Evolutionary conservation across 2,329 filamentous ascomycete genomes (phyloP), one percentile per base, ranked within the genome.

Genomic region (Sclerotinia borealis): DNA sequence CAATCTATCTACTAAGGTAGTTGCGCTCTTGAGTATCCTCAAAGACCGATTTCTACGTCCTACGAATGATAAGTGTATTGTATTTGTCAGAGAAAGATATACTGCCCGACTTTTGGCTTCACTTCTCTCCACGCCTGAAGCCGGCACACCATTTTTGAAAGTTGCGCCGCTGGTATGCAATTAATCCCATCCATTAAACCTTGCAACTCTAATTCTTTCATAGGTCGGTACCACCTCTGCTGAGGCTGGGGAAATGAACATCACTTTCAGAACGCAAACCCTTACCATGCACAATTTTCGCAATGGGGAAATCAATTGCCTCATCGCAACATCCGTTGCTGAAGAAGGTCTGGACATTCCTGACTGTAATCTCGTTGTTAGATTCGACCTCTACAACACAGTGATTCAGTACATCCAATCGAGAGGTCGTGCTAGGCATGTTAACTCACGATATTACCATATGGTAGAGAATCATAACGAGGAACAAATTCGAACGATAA

Each of bases 351-450:
- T 89, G 15, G 86, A 89, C 68, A 83, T 89, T 54, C 86, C 86
- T 0, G 84, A 87, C 62, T 89, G 86, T 73, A 88, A 89, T 67
- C 73, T 88, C 1, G 79, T 89, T 36, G 80, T 90, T 64, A 78
- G 93, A 2, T 99, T 97, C 71, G 92, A 98, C 72, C 82, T 96
- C 2, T 96, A 92, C 76, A 81, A 83, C 13, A 97, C 93, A 0
- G 86, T 96, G 75, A 98, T 98, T 59, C 91, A 96, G 72, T 98
- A 97, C 73, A 87, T 98, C 25, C 95, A 99, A 75, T 97, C 93
- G 17, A 85, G 92, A 66, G 95, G 95, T 0, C 85, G 95, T 61
- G 95, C 95, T 15, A 84, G 95, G 45, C 89, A 92, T 70, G 75
- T 78, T 0, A 83, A 88, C 61, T 98, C 95, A 0, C 86, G 84